Evolutionary conservation across 148 eudicot genomes (phyloP), one percentile per base, ranked within the genome.

Genomic region (Chenopodium suecicum): DNA sequence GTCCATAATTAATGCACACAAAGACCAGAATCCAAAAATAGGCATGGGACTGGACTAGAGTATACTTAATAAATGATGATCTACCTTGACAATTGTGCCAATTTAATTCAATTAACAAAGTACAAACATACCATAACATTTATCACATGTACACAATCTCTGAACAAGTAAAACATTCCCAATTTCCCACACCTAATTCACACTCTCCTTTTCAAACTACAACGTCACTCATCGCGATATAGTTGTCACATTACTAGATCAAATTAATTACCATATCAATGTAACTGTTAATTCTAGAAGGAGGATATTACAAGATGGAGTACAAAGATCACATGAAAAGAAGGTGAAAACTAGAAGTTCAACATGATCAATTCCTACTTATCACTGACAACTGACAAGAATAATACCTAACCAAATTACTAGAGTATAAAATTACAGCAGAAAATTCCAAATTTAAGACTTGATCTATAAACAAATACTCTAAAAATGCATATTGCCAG

Each of bases 21-120:
- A 50, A 74, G 62, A 25, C 37, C n/a, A 50, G 52, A 4, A 25
- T 17, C n/a, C 37, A 73, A 23, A 73, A n/a, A 9, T 14, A 22
- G 46, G 12, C 73, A 70, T 31, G 37, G 10, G 19, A 67, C 71
- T 69, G 23, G 31, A 70, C 7, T 19, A 2, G 48, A 41, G 47
- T 13, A 47, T 73, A 73, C 77, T 25, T 50, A 32, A 50, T 74
- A 67, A 29, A 78, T 78, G 73, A 67, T 78, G 68, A 70, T 16
- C 14, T 13, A 77, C 64, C 64, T 77, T 10, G 56, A 77, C 52
- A 17, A 77, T 9, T 62, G 52, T 12, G 32, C 46, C 47, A 29
- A 63, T 64, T 63, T 34, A 77, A 23, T 64, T 63, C 54, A 77
- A 23, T 74, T 50, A 32, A 65, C 70, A 41, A 62, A 77, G 52